phyloP scores from a whole-genome alignment of 1,284 basidiomycete species.

The Ustilago nuda region DNA sequence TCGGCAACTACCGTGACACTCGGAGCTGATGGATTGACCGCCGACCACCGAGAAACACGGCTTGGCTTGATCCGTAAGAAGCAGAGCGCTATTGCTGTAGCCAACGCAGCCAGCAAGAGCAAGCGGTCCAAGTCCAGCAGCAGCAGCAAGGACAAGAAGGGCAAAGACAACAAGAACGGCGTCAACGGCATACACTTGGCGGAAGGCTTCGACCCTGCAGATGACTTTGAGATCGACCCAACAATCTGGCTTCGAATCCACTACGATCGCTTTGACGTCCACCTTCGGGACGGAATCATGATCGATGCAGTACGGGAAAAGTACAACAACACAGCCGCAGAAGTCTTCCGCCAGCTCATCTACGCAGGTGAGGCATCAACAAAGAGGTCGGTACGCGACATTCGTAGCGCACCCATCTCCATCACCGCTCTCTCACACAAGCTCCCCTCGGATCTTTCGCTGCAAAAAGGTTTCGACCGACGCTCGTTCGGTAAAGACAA shows the following conservation, averaged over 20 bases:
- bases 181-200: slow-evolving; percentile 27
- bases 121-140: slow-evolving; percentile 37
- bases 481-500: slow-evolving; percentile 48
- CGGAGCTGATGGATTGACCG: slow-evolving; percentile 31
- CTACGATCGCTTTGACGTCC: slow-evolving; percentile 86
- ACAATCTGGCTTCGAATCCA: slow-evolving; percentile 84
- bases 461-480: slow-evolving; percentile 73
- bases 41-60: slow-evolving; percentile 40
- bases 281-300: slow-evolving; percentile 80
- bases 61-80: slow-evolving; percentile 53
- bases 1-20: slow-evolving; percentile 19
- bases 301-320: slow-evolving; percentile 56
- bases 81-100: slow-evolving; percentile 38
- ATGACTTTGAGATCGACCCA: slow-evolving; percentile 54
- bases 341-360: slow-evolving; percentile 64
- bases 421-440: slow-evolving; percentile 65
- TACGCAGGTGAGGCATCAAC: slow-evolving; percentile 71
- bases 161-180: slow-evolving; percentile 29
- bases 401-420: slow-evolving; percentile 55
- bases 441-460: slow-evolving; percentile 67
- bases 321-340: slow-evolving; percentile 61
- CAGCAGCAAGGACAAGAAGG: slow-evolving; percentile 42
- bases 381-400: slow-evolving; percentile 68
- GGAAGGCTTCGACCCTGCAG: slow-evolving; percentile 40
- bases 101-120: slow-evolving; percentile 36